Base-by-base conservation (phyloP, 2,329 filamentous ascomycete species). In the Knoxdaviesia proteae region DNA sequence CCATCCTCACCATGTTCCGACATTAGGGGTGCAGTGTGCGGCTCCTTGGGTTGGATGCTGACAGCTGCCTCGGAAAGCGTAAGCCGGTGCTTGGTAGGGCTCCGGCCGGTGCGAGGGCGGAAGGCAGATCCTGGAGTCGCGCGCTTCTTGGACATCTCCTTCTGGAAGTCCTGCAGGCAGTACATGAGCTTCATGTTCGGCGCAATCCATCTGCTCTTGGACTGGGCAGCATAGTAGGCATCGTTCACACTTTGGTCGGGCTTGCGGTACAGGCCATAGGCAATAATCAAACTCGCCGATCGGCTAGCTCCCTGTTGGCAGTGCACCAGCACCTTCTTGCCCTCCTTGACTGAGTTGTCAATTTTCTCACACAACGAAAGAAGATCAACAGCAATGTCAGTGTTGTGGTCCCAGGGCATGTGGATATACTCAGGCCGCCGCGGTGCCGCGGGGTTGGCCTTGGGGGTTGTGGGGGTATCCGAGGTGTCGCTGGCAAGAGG, bases 171-270 rank as follows among this genome's bases (percentile, higher is more conserved):
- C 56, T 87, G 82, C 40, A 92, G 63, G 50, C 84, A 86, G 66
- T 90, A 90, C 68, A 92, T 86, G 49, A 92, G 66, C 50, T 83
- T 83, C 84, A 92, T 92, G 57, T 92, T 92, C 0, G 83, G 83
- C 45, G 83, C 86, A 51, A 92, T 88, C 83, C 84, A 92, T 53
- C 70, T 75, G 57, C 83, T 90, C 60, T 80, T 80, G 43, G 73
- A 69, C 59, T 92, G 84, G 3, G 84, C 82, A 3, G 77, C 71
- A 54, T 84, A 76, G 54, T 90, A 90, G 3, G 83, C 81, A 55
- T 88, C 81, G 53, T 88, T 86, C 42, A 88, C 81, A 50, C 70
- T 83, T 51, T 84, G 61, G 5, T 75, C 69, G 2, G 82, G 81
- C 46, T 84, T 80, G 54, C 79, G 79, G 57, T 82, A 90, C 45